phyloP scores from a whole-genome alignment of 2,329 filamentous ascomycete species.

The Orbilia brochopaga region DNA sequence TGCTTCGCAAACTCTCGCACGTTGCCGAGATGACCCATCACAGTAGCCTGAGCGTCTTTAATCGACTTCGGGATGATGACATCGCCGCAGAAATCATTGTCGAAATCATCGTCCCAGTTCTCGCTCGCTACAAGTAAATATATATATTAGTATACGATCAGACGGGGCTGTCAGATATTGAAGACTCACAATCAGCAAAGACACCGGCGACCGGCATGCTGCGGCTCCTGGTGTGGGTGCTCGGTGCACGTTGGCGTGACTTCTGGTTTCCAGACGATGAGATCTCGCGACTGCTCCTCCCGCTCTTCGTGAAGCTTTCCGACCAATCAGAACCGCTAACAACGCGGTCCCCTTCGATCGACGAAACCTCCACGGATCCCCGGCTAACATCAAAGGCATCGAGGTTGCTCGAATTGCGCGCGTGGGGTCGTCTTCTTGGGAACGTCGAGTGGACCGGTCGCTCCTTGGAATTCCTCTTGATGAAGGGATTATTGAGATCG shows the following conservation, averaged over 20 bases:
- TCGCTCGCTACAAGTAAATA: slow-evolving; percentile 64
- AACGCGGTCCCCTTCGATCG: slow-evolving; percentile 44
- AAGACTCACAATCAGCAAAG: slow-evolving; percentile 48
- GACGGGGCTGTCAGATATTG: not conserved
- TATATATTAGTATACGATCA: slow-evolving; percentile 20
- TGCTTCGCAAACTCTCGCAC: slow-evolving; percentile 79
- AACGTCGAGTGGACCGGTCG: slow-evolving; percentile 46
- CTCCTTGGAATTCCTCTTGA: slow-evolving; percentile 48
- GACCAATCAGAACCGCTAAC: slow-evolving; percentile 50
- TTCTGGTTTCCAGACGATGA: slow-evolving; percentile 41
- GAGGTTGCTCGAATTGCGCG: slow-evolving; percentile 47
- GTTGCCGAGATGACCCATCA: slow-evolving; percentile 82
- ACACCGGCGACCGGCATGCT: slow-evolving; percentile 50
- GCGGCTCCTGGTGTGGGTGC: slow-evolving; percentile 48
- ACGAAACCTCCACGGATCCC: slow-evolving; percentile 43
- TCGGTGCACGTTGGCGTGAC: slow-evolving; percentile 46
- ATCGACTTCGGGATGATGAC: slow-evolving; percentile 80
- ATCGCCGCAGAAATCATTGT: slow-evolving; percentile 61
- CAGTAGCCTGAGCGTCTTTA: slow-evolving; percentile 78
- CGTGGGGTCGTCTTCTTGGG: slow-evolving; percentile 39
- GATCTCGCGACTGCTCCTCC: slow-evolving; percentile 46
- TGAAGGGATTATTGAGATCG: slow-evolving; percentile 43
- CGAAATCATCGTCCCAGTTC: slow-evolving; percentile 90
- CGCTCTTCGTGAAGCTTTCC: slow-evolving; percentile 45
- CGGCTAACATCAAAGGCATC: slow-evolving; percentile 45